Evolutionary conservation across 2,329 filamentous ascomycete genomes (phyloP).

Genomic region (Torrubiella hemipterigena): DNA sequence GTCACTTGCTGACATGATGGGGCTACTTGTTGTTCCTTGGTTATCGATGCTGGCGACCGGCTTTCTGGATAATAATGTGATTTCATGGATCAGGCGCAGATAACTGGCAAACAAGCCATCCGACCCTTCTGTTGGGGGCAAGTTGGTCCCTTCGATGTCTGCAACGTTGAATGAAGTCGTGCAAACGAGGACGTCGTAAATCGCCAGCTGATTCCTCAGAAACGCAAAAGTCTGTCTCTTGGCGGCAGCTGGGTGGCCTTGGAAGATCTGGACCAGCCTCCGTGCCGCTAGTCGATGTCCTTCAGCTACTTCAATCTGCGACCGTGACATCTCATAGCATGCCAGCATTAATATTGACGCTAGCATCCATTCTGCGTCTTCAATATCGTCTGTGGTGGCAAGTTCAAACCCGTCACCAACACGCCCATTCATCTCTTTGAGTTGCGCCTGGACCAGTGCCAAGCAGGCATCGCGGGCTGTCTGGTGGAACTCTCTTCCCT

Average conservation of each 20-base stretch:
- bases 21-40: too few species aligned
- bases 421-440: slow-evolving; percentile 13
- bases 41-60: too few species aligned
- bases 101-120: slow-evolving; percentile 15
- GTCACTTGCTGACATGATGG: slow-evolving; percentile 2
- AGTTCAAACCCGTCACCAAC: slow-evolving; percentile 12
- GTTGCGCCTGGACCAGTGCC: slow-evolving; percentile 11
- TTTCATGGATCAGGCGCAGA: slow-evolving; percentile 9
- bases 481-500: slow-evolving; percentile 12
- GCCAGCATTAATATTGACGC: slow-evolving; percentile 15
- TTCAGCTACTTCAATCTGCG: slow-evolving; percentile 13
- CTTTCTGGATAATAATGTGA: slow-evolving; percentile 10
- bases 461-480: slow-evolving; percentile 16
- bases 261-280: slow-evolving; percentile 16
- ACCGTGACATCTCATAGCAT: slow-evolving; percentile 17
- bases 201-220: slow-evolving; percentile 15
- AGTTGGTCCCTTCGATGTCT: slow-evolving; percentile 11
- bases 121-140: slow-evolving; percentile 10
- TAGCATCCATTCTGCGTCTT: slow-evolving; percentile 17
- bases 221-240: slow-evolving; percentile 14
- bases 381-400: slow-evolving; percentile 11
- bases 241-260: slow-evolving; percentile 7
- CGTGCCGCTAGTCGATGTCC: slow-evolving; percentile 15
- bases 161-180: slow-evolving; percentile 15
- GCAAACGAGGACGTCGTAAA: slow-evolving; percentile 15